phyloP scores from a whole-genome alignment of 2,329 filamentous ascomycete species.

The Pyrenophora graminea region DNA sequence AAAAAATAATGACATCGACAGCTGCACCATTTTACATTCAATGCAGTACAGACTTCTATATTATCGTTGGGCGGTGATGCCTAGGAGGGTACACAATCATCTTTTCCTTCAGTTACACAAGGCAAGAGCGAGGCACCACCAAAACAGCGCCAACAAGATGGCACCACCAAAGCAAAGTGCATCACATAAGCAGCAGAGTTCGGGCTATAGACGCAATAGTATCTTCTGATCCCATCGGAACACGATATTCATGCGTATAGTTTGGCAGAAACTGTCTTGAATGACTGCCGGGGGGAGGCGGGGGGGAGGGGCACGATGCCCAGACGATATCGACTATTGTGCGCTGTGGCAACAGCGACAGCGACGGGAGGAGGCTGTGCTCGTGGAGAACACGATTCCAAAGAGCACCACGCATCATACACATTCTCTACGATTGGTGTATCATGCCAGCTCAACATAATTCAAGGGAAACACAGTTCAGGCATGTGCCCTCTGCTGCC shows the following conservation, averaged over 20 bases:
- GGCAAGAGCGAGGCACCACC: slow-evolving; percentile 14
- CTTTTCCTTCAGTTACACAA: slow-evolving; percentile 4
- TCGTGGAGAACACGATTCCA: slow-evolving; percentile 14
- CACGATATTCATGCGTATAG: too few relatives aligned
- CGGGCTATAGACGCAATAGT: too few relatives aligned
- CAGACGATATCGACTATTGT: too few relatives aligned
- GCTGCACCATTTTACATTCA: background rate
- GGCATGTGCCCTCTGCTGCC: slow-evolving; percentile 7
- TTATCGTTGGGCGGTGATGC: background rate
- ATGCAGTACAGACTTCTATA: background rate
- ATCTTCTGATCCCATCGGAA: too few relatives aligned
- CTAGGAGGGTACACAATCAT: background rate
- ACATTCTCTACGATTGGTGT: background rate
- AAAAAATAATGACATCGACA: background rate
- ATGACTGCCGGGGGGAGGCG: too few relatives aligned
- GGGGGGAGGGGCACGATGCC: too few relatives aligned
- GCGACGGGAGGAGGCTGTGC: background rate
- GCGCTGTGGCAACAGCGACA: background rate
- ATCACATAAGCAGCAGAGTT: too few relatives aligned
- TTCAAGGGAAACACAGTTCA: slow-evolving; percentile 17
- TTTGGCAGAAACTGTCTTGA: too few relatives aligned
- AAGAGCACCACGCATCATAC: too few relatives aligned
- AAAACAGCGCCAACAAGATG: slow-evolving; percentile 9
- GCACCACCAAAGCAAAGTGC: background rate
- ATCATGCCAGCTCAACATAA: slow-evolving; percentile 22